A percentile compares a stretch with the other conserved stretches of the same genome.
These are phyloP conservation scores for Nemania abortiva DNA, from an alignment of 2,329 filamentous ascomycete species.

Conservation along the genomic window DNA sequence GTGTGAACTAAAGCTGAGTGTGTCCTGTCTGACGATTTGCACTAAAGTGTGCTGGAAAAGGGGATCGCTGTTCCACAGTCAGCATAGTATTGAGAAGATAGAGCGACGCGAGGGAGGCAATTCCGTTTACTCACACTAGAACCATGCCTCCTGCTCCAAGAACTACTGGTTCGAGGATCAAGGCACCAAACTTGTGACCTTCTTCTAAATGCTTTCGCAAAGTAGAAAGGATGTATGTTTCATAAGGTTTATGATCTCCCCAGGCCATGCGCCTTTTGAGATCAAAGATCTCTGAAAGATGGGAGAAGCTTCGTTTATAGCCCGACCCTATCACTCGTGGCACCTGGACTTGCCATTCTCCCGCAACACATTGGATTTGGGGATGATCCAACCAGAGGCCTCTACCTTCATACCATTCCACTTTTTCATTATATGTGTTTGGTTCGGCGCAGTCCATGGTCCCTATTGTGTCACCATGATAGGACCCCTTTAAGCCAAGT, in stretches of 20 bases:
- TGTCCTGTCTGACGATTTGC: conserved; percentile 71
- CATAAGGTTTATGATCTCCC: conserved; percentile 65
- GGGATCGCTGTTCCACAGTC: conserved; percentile 69
- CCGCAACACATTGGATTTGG: conserved; percentile 73
- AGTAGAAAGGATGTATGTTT: conserved; percentile 66
- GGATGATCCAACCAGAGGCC: conserved; percentile 88
- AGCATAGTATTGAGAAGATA: conserved; percentile 19
- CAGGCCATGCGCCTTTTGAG: conserved; percentile 61
- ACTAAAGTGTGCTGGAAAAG: conserved; percentile 82
- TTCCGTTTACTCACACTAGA: conserved; percentile 72
- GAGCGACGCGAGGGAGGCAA: background rate
- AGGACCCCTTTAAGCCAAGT: conserved; percentile 81
- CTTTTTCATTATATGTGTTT: conserved; percentile 81
- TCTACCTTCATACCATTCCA: conserved; percentile 85
- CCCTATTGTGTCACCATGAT: conserved; percentile 89
- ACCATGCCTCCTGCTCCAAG: conserved; percentile 88
- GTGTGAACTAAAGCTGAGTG: conserved; percentile 64
- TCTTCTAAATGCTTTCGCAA: conserved; percentile 65
- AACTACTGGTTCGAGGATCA: conserved; percentile 84
- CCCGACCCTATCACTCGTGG: conserved; percentile 63
- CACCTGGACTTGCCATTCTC: conserved; percentile 73
- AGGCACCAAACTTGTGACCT: conserved; percentile 77
- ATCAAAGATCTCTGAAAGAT: conserved; percentile 71
- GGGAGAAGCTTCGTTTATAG: conserved; percentile 57
- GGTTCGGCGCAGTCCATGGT: conserved; percentile 89